Conservation (phyloP, 2,329 filamentous ascomycete species). For the Aspergillus chevalieri region DNA sequence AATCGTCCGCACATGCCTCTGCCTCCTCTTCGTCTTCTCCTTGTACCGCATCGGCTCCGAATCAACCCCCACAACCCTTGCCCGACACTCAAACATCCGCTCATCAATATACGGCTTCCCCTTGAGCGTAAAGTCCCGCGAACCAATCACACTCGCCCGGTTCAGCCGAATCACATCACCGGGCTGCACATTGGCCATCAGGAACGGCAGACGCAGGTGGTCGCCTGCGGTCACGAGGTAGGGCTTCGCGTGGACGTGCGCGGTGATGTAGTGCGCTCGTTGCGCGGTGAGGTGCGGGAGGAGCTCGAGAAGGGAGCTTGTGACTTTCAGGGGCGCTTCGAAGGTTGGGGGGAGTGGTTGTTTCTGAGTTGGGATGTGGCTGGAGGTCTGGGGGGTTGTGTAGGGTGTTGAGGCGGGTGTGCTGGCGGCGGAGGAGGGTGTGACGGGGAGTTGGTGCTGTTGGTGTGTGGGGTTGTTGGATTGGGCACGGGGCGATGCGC, state of each 20-base stretch:
- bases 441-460: background rate
- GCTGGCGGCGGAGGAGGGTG: constrained; percentile 8
- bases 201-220: constrained; percentile 69
- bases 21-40: constrained; percentile 74
- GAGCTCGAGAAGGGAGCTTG: constrained; percentile 34
- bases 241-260: constrained; percentile 45
- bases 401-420: constrained; percentile 8
- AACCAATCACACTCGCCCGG: constrained; percentile 74
- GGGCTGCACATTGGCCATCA: constrained; percentile 66
- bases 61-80: constrained; percentile 78
- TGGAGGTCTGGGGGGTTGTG: constrained; percentile 16
- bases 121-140: constrained; percentile 83
- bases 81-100: constrained; percentile 74
- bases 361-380: constrained; percentile 25
- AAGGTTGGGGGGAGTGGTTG: constrained; percentile 34
- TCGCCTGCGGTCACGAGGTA: constrained; percentile 58
- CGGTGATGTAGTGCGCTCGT: constrained; percentile 42
- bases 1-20: constrained; percentile 62
- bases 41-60: constrained; percentile 69
- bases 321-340: constrained; percentile 33
- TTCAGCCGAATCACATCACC: constrained; percentile 86
- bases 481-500: constrained; percentile 21
- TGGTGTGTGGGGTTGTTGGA: constrained; percentile 12
- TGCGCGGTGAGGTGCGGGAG: constrained; percentile 42
- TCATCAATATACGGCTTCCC: constrained; percentile 78